Conservation (phyloP, 1,139 yeast genomes). For the Yamadazyma atmosphaerica region DNA sequence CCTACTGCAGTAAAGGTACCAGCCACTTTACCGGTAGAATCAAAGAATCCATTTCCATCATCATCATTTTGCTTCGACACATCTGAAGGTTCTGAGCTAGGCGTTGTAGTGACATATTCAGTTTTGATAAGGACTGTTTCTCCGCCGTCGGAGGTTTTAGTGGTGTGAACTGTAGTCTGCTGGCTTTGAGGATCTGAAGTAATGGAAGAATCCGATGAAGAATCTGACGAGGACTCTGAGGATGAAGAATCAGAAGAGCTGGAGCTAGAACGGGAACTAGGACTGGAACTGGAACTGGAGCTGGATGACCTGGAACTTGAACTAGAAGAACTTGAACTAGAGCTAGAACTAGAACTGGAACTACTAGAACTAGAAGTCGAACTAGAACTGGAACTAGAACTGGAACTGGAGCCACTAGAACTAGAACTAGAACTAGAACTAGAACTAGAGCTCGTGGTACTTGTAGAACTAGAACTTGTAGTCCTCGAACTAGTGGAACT, state of each 20-base stretch:
- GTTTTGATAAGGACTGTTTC: conserved; percentile 24
- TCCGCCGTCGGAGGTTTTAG: conserved; percentile 27
- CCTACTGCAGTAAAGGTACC: conserved; percentile 75
- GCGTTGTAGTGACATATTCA: conserved; percentile 18
- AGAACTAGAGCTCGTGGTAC: conserved; percentile 7
- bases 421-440: conserved; percentile 13
- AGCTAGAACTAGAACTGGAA: conserved; percentile 7
- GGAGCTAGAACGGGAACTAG: background rate
- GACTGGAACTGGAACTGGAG: background rate
- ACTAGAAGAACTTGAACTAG: background rate
- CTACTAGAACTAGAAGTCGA: conserved; percentile 13
- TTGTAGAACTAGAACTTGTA: conserved; percentile 5
- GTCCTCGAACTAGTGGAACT: conserved; percentile 6
- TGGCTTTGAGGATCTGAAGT: conserved; percentile 3
- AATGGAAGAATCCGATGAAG: conserved; percentile 7
- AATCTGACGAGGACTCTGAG: no score
- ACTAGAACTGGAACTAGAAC: conserved; percentile 8
- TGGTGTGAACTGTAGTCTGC: conserved; percentile 23
- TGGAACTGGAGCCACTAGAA: conserved; percentile 14
- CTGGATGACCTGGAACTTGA: background rate
- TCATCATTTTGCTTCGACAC: conserved; percentile 1
- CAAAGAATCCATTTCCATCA: conserved; percentile 41
- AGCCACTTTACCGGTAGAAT: conserved; percentile 64
- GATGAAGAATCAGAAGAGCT: background rate
- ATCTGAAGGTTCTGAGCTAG: conserved; percentile 4